Conservation (phyloP, 805 yeast species). For the Hanseniaspora meyeri region DNA sequence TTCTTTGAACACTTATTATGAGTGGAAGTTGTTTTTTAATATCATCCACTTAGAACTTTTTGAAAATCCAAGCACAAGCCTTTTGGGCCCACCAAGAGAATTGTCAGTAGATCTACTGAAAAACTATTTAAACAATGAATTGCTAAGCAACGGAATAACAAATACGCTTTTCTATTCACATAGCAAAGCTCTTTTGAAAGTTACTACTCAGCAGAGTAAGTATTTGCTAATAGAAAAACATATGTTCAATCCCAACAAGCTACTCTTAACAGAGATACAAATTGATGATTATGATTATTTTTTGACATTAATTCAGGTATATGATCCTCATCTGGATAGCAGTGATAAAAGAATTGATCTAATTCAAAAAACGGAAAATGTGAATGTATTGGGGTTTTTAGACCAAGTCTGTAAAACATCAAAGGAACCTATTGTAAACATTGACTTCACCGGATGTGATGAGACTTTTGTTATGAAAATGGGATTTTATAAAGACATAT, state of each 20-base stretch:
- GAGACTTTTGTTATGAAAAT: neutral
- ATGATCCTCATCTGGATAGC: neutral
- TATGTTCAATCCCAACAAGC: neutral
- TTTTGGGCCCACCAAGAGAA: neutral
- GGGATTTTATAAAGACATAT: neutral
- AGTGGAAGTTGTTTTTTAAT: neutral
- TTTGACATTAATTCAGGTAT: neutral
- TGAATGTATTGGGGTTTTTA: slow-evolving; percentile 1
- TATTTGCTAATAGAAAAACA: neutral
- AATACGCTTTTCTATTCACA: neutral
- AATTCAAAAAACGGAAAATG: neutral
- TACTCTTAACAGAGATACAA: neutral
- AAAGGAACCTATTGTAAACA: neutral
- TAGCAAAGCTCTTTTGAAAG: neutral
- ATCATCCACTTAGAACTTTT: neutral
- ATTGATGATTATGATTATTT: neutral
- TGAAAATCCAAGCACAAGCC: neutral
- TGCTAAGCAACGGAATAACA: neutral
- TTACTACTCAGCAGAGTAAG: neutral
- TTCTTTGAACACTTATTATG: neutral
- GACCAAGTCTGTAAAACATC: neutral
- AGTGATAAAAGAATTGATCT: neutral
- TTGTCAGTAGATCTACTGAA: neutral
- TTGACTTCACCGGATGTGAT: neutral
- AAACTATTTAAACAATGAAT: neutral